phyloP scores from a whole-genome alignment of 306 rosid genomes.

The Vigna radiata region DNA sequence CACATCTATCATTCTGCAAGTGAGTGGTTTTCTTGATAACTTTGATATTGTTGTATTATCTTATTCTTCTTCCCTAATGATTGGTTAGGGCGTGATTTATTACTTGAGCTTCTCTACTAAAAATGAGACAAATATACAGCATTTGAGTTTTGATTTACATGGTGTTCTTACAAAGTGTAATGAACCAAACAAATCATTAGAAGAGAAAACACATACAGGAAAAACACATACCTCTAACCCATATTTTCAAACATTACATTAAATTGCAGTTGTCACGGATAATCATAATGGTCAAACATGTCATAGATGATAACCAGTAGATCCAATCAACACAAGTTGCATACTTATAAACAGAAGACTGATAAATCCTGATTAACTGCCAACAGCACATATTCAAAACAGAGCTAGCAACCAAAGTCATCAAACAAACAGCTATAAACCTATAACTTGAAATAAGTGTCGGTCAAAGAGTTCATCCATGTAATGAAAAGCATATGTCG shows the following conservation, averaged over 20 bases:
- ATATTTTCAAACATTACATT: background rate
- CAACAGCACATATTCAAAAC: no score
- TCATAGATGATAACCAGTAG: background rate
- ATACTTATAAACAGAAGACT: no score
- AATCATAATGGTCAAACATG: background rate
- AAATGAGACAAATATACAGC: background rate
- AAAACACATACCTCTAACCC: background rate
- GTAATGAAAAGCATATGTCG: no score
- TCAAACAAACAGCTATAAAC: background rate
- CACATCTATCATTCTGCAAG: background rate
- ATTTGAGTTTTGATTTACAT: background rate
- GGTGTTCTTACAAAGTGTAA: background rate
- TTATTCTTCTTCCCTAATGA: conserved; percentile 30
- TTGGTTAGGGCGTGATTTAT: conserved; percentile 31
- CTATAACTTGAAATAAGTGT: background rate
- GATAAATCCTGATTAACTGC: no score
- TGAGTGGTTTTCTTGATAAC: background rate
- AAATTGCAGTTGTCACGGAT: background rate
- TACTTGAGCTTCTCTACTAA: conserved; percentile 9
- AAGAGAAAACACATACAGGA: background rate
- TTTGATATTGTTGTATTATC: conserved; percentile 20
- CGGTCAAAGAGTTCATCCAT: no score
- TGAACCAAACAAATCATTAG: background rate
- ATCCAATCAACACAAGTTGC: background rate
- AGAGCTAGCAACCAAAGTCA: no score